phyloP scores from a whole-genome alignment of 148 eudicot genomes.

The Vaccinium corymbosum region DNA sequence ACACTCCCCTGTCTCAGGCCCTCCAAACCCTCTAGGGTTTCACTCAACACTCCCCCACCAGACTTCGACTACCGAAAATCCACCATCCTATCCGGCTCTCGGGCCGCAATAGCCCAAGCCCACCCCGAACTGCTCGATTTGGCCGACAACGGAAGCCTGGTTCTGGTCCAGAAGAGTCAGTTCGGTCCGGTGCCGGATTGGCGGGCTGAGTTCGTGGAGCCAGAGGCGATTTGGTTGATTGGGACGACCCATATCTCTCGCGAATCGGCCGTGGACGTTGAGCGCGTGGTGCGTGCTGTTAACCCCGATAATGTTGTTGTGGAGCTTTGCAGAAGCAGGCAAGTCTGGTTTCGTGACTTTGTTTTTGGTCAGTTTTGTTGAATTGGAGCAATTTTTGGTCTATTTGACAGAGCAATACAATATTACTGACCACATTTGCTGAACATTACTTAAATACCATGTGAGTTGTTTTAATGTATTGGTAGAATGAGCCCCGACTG shows the following conservation, averaged over 20 bases:
- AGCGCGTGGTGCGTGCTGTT: slow-evolving; percentile 64
- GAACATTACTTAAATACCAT: too few species aligned
- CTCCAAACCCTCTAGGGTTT: slow-evolving; percentile 19
- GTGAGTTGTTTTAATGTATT: too few species aligned
- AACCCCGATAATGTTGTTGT: slow-evolving; percentile 92
- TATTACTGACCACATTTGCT: too few species aligned
- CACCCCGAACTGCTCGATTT: slow-evolving; percentile 74
- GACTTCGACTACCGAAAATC: slow-evolving; percentile 53
- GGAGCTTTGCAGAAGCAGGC: slow-evolving; percentile 98
- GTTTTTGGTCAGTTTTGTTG: not conserved
- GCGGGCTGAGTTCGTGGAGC: slow-evolving; percentile 87
- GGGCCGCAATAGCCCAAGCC: slow-evolving; percentile 35
- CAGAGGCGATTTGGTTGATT: slow-evolving; percentile 79
- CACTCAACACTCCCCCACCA: slow-evolving; percentile 62
- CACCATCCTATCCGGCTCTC: slow-evolving; percentile 36
- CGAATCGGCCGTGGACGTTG: slow-evolving; percentile 56
- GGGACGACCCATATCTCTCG: slow-evolving; percentile 68
- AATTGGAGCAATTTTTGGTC: not conserved
- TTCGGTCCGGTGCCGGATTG: slow-evolving; percentile 86
- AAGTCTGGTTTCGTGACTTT: slow-evolving; percentile 26
- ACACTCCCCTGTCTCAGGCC: slow-evolving; percentile 2
- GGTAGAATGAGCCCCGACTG: too few species aligned
- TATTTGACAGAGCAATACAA: too few species aligned
- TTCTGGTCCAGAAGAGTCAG: slow-evolving; percentile 51
- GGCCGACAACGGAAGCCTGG: slow-evolving; percentile 57